phyloP scores from a whole-genome alignment of 208 protist genomes.

The Leishmania arabica region DNA sequence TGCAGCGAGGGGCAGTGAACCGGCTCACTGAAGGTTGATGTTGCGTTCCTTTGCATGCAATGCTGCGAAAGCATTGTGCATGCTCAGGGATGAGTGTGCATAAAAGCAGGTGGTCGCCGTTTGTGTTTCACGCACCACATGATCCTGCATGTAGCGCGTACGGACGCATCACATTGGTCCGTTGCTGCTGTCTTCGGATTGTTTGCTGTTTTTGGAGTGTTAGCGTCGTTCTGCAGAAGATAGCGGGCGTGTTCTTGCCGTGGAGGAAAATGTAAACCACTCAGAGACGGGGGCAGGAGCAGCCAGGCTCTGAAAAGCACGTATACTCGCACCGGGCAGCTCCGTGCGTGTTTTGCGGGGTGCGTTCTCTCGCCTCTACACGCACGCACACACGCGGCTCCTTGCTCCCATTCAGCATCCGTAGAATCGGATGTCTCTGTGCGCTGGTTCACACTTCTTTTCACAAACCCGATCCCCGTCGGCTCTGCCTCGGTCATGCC shows the following conservation, averaged over 20 bases:
- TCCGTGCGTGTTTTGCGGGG: not conserved
- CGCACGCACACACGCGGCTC: not conserved
- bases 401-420: not conserved
- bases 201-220: not conserved
- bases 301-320: not conserved
- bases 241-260: not conserved
- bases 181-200: not conserved
- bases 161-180: too few relatives aligned
- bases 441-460: not conserved
- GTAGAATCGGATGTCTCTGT: not conserved
- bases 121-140: not conserved
- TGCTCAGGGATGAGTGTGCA: not conserved
- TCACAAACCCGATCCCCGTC: not conserved
- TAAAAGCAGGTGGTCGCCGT: not conserved
- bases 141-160: not conserved
- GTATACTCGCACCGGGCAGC: not conserved
- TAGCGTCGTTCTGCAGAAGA: not conserved
- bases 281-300: not conserved
- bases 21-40: not conserved
- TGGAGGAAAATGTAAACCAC: not conserved
- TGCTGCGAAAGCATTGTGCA: not conserved
- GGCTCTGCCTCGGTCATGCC: not conserved
- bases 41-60: not conserved
- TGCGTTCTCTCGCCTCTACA: not conserved
- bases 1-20: slow-evolving; percentile 76